Evolutionary conservation across 2,329 filamentous ascomycete genomes (phyloP), one percentile per base, ranked within the genome.

Genomic region (Fusarium poae): DNA sequence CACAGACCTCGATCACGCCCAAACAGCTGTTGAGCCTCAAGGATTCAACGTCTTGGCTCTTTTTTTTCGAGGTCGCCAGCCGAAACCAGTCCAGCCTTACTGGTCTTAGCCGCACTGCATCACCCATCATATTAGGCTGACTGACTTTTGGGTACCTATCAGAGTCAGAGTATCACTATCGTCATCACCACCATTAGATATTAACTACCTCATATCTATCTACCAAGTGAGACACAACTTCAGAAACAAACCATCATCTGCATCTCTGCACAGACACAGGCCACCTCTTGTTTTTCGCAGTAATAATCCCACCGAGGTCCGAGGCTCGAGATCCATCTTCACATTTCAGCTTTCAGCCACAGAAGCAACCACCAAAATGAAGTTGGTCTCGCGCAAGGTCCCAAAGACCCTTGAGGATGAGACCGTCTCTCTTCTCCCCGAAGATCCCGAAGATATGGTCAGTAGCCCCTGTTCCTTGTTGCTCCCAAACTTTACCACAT

Each of bases 401-500:
- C 76, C 79, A 53, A 77, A 79, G 43, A 75, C 77, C n/a, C 70
- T 80, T 48, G 78, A 79, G 74, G 79, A 80, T 58, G 79, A 82
- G 73, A 77, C 77, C 29, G 76, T 83, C 52, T 81, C 80, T 39
- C 77, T 83, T 21, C 72, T 82, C 9, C 80, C 81, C 53, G 82
- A 83, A 55, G 81, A 83, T 70, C 78, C 81, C 39, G 81, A 83
- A 72, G 81, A 83, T 71, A 84, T 84, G 81, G 82, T 83, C 56
- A 62, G 79, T 67, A 32, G 34, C 57, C 49, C 51, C 40, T 61
- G 57, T 55, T 46, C 56, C 46, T 58, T 64, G 56, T 39, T 37
- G 30, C 35, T 46, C 42, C 44, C 40, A 48, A 63, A 50, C 46
- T 48, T 67, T 57, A 39, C 35, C 42, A 62, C 45, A 39, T 51